Evolutionary conservation across 1,139 yeast genomes (phyloP).

Genomic region (Blastobotrys elegans): DNA sequence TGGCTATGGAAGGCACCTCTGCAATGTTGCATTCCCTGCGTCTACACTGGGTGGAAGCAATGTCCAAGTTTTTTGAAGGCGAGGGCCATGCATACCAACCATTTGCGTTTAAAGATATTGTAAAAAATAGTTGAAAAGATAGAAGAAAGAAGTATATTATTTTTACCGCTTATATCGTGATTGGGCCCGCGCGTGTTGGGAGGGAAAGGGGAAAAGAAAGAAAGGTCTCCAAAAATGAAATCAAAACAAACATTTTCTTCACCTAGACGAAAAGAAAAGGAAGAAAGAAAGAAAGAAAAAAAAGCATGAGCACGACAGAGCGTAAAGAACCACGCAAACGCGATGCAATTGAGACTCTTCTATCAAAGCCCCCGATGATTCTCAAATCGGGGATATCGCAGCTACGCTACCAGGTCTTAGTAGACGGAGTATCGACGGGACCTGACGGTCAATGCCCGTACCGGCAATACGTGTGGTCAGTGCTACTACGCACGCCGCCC

Average conservation of each 20-base stretch:
- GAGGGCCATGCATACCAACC: conserved; percentile 91
- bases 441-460: conserved; percentile 53
- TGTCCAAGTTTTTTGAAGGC: conserved; percentile 97
- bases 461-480: conserved; percentile 77
- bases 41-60: conserved; percentile 98
- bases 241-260: not conserved
- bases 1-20: conserved; percentile 97
- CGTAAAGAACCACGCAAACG: conserved; percentile 34
- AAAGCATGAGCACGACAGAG: not conserved
- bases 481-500: conserved; percentile 61
- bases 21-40: conserved; percentile 97
- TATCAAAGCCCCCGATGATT: conserved; percentile 56
- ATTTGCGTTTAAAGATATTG: conserved; percentile 45
- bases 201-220: too few relatives aligned
- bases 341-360: conserved; percentile 62
- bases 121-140: not conserved
- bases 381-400: conserved; percentile 71
- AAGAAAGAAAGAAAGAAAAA: not conserved
- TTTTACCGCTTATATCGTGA: not conserved
- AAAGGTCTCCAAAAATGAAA: not conserved
- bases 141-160: not conserved
- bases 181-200: too few relatives aligned
- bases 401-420: conserved; percentile 68
- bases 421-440: conserved; percentile 65
- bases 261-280: not conserved